phyloP scores from a whole-genome alignment of 176 grass and related monocot genomes.

The Avena eriantha region DNA sequence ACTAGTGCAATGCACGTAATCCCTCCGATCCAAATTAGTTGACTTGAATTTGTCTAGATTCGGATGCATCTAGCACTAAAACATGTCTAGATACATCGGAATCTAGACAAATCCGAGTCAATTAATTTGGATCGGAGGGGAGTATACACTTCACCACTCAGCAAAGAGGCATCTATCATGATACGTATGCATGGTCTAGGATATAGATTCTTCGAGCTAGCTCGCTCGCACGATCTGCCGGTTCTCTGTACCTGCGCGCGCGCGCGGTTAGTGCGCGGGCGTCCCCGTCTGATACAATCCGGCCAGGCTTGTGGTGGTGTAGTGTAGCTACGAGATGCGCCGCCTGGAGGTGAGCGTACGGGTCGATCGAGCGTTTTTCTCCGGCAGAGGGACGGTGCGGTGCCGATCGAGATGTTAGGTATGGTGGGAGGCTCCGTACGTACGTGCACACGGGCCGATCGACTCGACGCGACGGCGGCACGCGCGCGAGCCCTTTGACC shows the following conservation, averaged over 20 bases:
- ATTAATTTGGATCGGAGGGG: too few species aligned
- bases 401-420: background rate
- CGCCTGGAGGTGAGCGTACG: background rate
- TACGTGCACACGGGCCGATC: background rate
- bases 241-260: background rate
- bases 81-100: too few species aligned
- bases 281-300: background rate
- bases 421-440: background rate
- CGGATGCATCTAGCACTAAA: too few species aligned
- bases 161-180: too few species aligned
- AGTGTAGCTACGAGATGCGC: background rate
- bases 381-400: background rate
- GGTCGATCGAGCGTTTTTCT: background rate
- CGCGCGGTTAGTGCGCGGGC: background rate
- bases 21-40: too few species aligned
- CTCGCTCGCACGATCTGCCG: background rate
- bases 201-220: background rate
- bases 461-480: background rate
- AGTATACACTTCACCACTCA: too few species aligned
- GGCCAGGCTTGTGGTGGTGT: background rate
- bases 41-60: too few species aligned
- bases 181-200: too few species aligned
- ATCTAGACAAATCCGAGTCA: too few species aligned
- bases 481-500: background rate
- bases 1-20: too few species aligned